Base-by-base conservation (phyloP, 106 monocot species). In the Alisma plantagoaquatica region DNA sequence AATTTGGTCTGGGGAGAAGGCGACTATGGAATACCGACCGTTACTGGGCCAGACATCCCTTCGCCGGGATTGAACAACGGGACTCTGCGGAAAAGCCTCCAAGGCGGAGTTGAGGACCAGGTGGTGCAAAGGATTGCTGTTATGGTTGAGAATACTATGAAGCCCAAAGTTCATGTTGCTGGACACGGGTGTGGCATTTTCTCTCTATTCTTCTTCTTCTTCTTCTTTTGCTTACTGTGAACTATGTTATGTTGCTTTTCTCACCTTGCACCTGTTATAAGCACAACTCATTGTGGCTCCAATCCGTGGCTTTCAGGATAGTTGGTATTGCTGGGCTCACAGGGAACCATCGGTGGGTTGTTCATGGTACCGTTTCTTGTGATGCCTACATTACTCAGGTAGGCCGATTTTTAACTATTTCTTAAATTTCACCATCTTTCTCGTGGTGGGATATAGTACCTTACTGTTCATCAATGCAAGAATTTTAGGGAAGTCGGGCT, bases 1-100 rank as follows among this genome's bases (percentile, higher is more conserved):
- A 70, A 72, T 77, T 75, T 90, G 62, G 67, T 83, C 6, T 84
- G 79, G 79, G 73, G 65, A 26, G 89, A 84, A 65, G 83, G 83
- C 4, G 71, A 63, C 58, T 79, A 64, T 32, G 64, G 69, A 43
- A 33, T 42, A 44, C 35, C 43, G 12, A 28, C 15, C 9, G 58
- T 25, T 43, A 3, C 42, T 58, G 42, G n/a, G 10, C 15, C 42
- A 16, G 31, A 51, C 19, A 33, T 52, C 35, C 46, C 46, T 0
- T 41, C 58, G 21, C 52, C n/a, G n/a, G n/a, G n/a, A n/a, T n/a
- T n/a, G n/a, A n/a, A n/a, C n/a, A n/a, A n/a, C n/a, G n/a, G n/a
- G n/a, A n/a, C n/a, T n/a, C n/a, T n/a, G n/a, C n/a, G n/a, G n/a
- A n/a, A n/a, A 38, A 18, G 60, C 26, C 65, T 70, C 17, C 49